These are phyloP conservation scores for Acanthamoeba comandoni DNA, from an alignment of 208 protist genomes.

Conservation along the genomic window DNA sequence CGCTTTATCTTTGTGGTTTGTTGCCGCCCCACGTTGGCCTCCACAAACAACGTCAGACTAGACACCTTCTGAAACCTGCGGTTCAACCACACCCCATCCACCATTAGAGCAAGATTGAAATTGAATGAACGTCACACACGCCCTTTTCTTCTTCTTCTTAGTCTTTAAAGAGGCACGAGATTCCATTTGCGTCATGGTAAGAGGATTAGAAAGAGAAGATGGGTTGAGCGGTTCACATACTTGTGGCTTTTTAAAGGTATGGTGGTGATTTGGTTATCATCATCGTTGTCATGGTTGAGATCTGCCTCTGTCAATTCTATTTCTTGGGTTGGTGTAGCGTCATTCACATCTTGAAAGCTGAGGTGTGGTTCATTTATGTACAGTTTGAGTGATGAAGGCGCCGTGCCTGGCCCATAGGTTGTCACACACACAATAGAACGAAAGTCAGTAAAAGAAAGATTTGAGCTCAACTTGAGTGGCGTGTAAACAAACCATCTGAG, in stretches of 20 bases:
- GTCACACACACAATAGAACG: background rate
- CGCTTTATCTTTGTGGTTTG: slow-evolving; percentile 27
- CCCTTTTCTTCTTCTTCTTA: too few relatives aligned
- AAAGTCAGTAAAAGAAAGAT: too few relatives aligned
- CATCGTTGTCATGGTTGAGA: background rate
- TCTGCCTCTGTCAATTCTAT: background rate
- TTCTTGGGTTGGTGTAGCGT: slow-evolving; percentile 16
- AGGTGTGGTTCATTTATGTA: slow-evolving; percentile 43
- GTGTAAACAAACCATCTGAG: background rate
- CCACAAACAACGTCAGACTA: slow-evolving; percentile 20
- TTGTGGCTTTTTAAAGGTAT: slow-evolving; percentile 43
- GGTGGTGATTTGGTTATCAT: slow-evolving; percentile 1
- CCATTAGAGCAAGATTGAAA: too few relatives aligned
- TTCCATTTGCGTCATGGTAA: background rate
- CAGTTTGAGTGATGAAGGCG: background rate
- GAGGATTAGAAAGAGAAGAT: background rate
- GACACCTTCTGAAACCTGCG: slow-evolving; percentile 50
- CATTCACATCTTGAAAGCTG: slow-evolving; percentile 32
- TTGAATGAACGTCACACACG: too few relatives aligned
- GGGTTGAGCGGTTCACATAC: background rate
- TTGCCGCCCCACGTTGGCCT: slow-evolving; percentile 35
- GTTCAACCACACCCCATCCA: background rate
- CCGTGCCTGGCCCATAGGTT: slow-evolving; percentile 18
- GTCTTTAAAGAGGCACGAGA: too few relatives aligned
- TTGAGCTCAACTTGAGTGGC: too few relatives aligned